Evolutionary conservation across 176 grass and related monocot genomes (phyloP).

Genomic region (Aegilops bicornis): DNA sequence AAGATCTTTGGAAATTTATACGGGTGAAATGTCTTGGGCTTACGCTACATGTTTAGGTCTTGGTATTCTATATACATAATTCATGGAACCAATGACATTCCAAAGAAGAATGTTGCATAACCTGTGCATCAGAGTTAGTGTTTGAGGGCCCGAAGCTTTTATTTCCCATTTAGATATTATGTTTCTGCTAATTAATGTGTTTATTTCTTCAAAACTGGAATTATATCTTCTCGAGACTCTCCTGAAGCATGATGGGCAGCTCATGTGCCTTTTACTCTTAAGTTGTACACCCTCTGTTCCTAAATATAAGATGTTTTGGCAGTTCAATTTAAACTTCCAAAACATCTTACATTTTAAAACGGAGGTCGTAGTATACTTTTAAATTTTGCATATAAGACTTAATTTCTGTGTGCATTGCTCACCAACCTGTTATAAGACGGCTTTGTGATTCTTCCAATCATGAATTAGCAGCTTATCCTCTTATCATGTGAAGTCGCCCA

Average conservation of each 20-base stretch:
- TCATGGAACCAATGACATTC: background rate
- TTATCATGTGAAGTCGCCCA: background rate
- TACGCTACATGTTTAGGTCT: background rate
- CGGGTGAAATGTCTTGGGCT: no score
- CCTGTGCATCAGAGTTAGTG: background rate
- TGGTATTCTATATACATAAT: background rate
- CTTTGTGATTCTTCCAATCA: background rate
- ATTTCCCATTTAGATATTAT: background rate
- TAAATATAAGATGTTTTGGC: no score
- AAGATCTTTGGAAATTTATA: no score
- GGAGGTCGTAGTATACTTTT: background rate
- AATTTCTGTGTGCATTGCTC: background rate
- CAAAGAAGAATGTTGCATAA: background rate
- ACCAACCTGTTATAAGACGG: background rate
- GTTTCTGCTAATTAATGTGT: background rate
- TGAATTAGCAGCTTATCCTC: background rate
- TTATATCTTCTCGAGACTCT: background rate
- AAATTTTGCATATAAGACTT: background rate
- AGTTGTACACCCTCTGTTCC: no score
- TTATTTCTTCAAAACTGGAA: background rate
- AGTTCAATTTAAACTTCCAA: no score
- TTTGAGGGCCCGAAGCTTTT: background rate
- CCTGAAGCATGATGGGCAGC: background rate
- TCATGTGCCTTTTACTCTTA: background rate
- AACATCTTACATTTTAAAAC: no score